Evolutionary conservation across 2,329 filamentous ascomycete species (phyloP).

Genomic region (Aspergillus alliaceus): DNA sequence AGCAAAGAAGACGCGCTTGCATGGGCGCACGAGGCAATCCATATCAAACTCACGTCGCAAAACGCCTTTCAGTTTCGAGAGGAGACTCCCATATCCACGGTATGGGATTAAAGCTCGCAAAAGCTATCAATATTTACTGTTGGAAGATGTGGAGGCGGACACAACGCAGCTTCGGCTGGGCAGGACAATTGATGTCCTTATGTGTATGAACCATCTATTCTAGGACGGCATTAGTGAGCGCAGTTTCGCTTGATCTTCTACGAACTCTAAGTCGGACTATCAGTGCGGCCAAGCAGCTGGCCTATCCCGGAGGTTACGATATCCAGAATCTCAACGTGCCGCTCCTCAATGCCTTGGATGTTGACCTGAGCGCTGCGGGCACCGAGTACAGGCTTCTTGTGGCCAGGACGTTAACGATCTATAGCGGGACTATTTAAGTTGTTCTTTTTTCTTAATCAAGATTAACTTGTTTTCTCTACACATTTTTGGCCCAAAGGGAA

Average conservation of each 20-base stretch:
- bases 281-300: too few species aligned
- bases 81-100: not conserved
- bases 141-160: not conserved
- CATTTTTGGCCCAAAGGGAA: not conserved
- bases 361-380: not conserved
- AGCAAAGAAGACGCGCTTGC: not conserved
- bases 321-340: not conserved
- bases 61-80: not conserved
- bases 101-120: not conserved
- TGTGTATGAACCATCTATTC: not conserved
- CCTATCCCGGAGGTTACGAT: not conserved
- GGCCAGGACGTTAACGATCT: not conserved
- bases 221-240: not conserved
- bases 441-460: not conserved
- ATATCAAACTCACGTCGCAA: not conserved
- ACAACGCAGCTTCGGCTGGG: not conserved
- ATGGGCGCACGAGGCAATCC: not conserved
- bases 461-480: too few species aligned
- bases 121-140: not conserved
- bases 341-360: not conserved
- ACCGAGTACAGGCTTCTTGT: not conserved
- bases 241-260: not conserved
- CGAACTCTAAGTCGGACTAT: not conserved
- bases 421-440: not conserved
- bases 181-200: not conserved